Conservation (phyloP, 148 eudicot species). For the Spergularia marina region DNA sequence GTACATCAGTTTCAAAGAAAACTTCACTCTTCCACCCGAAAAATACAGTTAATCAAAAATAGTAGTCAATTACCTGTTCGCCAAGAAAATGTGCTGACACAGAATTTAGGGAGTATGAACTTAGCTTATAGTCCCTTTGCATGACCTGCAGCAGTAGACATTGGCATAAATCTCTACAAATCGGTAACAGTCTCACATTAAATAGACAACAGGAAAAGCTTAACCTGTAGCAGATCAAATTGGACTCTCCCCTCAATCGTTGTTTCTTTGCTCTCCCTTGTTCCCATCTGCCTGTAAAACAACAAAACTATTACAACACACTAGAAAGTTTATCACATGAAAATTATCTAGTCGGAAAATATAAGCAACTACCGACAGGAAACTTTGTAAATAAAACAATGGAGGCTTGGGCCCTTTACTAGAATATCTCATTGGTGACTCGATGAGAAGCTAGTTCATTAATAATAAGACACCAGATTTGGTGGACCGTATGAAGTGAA, state of each 20-base stretch:
- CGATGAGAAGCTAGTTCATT: background rate
- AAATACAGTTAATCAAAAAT: background rate
- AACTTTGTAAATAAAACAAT: background rate
- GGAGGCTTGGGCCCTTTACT: background rate
- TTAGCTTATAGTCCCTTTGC: constrained; percentile 93
- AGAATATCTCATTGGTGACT: background rate
- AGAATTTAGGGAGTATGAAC: constrained; percentile 95
- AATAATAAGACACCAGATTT: background rate
- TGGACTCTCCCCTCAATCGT: constrained; percentile 93
- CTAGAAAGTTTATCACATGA: background rate
- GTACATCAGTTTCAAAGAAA: background rate
- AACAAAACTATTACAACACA: background rate
- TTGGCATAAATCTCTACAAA: constrained; percentile 3
- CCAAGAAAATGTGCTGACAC: constrained; percentile 97
- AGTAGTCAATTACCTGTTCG: constrained; percentile 67
- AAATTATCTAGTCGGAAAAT: background rate
- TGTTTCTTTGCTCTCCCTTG: constrained; percentile 94
- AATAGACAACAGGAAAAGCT: constrained; percentile 4
- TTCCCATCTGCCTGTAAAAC: constrained; percentile 80
- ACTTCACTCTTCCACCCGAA: background rate
- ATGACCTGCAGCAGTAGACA: constrained; percentile 54
- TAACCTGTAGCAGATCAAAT: constrained; percentile 96
- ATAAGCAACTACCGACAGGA: background rate
- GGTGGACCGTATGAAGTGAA: background rate
- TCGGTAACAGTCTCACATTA: background rate